Percentiles rank a stretch among this genome's conserved stretches.
Evolutionary conservation across 2,329 filamentous ascomycete species (phyloP).

Genomic region (Fusarium penzigii): DNA sequence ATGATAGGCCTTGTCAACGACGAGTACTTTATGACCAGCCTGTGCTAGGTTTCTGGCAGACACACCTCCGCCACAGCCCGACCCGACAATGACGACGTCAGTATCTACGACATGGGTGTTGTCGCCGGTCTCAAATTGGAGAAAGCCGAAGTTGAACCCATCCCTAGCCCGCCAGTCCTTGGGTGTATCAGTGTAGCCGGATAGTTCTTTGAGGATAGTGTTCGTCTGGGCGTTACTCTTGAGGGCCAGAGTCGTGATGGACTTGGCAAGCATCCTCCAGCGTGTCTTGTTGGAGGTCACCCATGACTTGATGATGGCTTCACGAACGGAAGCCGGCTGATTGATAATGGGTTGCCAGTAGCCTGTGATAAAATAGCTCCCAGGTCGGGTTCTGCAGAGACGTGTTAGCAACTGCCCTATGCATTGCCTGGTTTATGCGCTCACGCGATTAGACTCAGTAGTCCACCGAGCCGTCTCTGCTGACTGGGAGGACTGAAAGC

Average conservation of each 20-base stretch:
- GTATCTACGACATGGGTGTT: slow-evolving; percentile 64
- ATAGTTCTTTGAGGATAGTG: slow-evolving; percentile 53
- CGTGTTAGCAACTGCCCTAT: slow-evolving; percentile 1
- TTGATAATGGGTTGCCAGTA: slow-evolving; percentile 61
- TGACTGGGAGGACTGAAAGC: slow-evolving; percentile 34
- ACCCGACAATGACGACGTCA: slow-evolving; percentile 84
- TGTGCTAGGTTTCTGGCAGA: slow-evolving; percentile 79
- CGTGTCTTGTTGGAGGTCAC: slow-evolving; percentile 54
- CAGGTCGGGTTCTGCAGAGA: slow-evolving; percentile 56
- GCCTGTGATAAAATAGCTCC: slow-evolving; percentile 68
- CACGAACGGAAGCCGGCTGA: slow-evolving; percentile 61
- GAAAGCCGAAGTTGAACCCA: slow-evolving; percentile 59
- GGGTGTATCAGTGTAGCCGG: slow-evolving; percentile 59
- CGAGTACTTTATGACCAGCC: slow-evolving; percentile 72
- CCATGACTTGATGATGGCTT: slow-evolving; percentile 66
- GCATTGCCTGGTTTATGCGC: slow-evolving; percentile 18
- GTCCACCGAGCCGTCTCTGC: slow-evolving; percentile 39
- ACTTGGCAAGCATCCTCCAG: slow-evolving; percentile 57
- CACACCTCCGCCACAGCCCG: slow-evolving; percentile 82
- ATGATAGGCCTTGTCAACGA: slow-evolving; percentile 82
- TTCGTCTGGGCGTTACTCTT: slow-evolving; percentile 57
- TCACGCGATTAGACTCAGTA: slow-evolving; percentile 47
- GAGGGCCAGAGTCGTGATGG: slow-evolving; percentile 55
- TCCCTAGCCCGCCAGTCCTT: slow-evolving; percentile 50
- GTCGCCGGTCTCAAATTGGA: slow-evolving; percentile 52